Conservation (phyloP, 352 stramenopile species). For the Phytophthora pseudosyringae region DNA sequence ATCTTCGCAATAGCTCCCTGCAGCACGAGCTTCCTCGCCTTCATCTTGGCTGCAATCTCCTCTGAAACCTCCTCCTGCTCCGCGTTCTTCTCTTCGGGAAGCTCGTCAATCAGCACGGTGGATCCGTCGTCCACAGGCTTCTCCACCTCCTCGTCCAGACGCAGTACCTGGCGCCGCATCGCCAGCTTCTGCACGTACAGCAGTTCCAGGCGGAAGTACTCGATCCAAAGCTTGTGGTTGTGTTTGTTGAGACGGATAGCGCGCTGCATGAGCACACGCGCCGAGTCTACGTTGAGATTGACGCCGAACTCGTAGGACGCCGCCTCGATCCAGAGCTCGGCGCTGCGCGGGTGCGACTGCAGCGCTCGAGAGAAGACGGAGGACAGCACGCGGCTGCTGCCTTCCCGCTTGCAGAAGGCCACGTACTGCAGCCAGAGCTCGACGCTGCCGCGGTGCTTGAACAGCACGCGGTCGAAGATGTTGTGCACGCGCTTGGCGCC, state of each 20-base stretch:
- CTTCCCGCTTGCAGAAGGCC: conserved; percentile 82
- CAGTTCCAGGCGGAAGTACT: conserved; percentile 92
- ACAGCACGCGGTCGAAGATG: conserved; percentile 89
- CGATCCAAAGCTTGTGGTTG: conserved; percentile 85
- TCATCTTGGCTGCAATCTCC: conserved; percentile 56
- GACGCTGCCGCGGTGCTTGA: conserved; percentile 89
- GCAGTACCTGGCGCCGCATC: conserved; percentile 79
- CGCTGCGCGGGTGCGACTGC: conserved; percentile 85
- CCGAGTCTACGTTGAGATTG: conserved; percentile 88
- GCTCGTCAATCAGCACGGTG: conserved; percentile 65
- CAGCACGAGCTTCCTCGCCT: conserved; percentile 71
- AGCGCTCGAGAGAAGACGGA: conserved; percentile 87
- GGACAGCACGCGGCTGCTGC: conserved; percentile 72
- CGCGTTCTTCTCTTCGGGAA: conserved; percentile 59
- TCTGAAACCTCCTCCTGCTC: conserved; percentile 38
- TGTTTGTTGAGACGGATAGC: conserved; percentile 90
- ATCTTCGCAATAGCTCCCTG: conserved; percentile 87
- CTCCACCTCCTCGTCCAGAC: conserved; percentile 55
- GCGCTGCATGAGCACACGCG: conserved; percentile 92
- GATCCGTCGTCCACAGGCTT: conserved; percentile 28
- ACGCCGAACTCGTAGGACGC: conserved; percentile 90
- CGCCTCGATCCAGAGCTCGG: conserved; percentile 91
- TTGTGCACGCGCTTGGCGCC: conserved; percentile 77
- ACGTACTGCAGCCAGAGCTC: conserved; percentile 94
- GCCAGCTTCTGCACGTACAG: conserved; percentile 92